Conservation (phyloP, 2,329 filamentous ascomycete genomes). For the Aspergillus udagawae region DNA sequence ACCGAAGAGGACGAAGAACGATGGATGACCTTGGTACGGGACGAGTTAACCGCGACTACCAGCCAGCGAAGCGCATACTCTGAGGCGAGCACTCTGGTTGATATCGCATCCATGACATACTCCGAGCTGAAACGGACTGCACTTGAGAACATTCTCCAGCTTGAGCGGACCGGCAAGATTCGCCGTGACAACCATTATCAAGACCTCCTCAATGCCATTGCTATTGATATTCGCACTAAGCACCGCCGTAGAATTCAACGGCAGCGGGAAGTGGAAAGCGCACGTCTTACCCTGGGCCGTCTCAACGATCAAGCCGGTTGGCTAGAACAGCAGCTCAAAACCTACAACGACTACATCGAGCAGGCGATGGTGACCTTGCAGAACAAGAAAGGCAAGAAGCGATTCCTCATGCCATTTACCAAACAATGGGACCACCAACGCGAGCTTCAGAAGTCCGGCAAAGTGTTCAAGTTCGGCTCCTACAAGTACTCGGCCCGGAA, state of each 20-base stretch:
- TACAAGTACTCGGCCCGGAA: slow-evolving; percentile 94
- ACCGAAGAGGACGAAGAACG: slow-evolving; percentile 80
- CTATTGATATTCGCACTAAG: slow-evolving; percentile 94
- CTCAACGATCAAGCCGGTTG: slow-evolving; percentile 69
- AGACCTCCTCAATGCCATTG: slow-evolving; percentile 95
- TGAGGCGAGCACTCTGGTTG: slow-evolving; percentile 76
- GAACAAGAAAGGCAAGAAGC: slow-evolving; percentile 93
- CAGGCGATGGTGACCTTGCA: slow-evolving; percentile 96
- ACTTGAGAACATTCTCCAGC: slow-evolving; percentile 84
- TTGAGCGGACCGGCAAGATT: slow-evolving; percentile 84
- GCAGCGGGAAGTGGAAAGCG: slow-evolving; percentile 76
- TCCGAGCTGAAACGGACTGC: slow-evolving; percentile 88
- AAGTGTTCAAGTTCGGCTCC: slow-evolving; percentile 93
- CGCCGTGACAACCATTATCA: slow-evolving; percentile 87
- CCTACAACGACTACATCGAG: slow-evolving; percentile 98
- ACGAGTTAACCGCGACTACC: slow-evolving; percentile 69
- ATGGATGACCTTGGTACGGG: slow-evolving; percentile 75
- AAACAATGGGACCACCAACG: slow-evolving; percentile 99
- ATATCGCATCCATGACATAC: slow-evolving; percentile 86
- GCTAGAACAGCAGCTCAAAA: slow-evolving; percentile 91
- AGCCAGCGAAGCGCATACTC: slow-evolving; percentile 81
- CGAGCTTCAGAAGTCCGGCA: slow-evolving; percentile 85
- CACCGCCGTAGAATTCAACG: slow-evolving; percentile 88
- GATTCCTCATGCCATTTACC: slow-evolving; percentile 92
- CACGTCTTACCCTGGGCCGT: slow-evolving; percentile 44